A percentile compares a stretch with the other conserved stretches of the same genome.
Evolutionary conservation across 371 early-diverging fungal genomes (phyloP).

Genomic region (Nematocida parisii): DNA sequence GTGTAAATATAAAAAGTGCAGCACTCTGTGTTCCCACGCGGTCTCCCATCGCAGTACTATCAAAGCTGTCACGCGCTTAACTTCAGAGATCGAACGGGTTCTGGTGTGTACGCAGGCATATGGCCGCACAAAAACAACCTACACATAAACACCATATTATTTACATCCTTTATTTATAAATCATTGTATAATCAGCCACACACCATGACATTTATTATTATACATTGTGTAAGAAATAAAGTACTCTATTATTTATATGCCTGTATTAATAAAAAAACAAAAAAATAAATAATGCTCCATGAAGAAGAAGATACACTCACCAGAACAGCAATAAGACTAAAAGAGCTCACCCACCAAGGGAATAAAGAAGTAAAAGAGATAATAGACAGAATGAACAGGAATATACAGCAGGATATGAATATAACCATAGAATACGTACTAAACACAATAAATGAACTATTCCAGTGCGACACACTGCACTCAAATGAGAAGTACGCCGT

Average conservation of each 20-base stretch:
- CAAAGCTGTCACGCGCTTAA: conserved; percentile 29
- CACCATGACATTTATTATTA: no score
- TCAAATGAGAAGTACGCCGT: conserved; percentile 48
- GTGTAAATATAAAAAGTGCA: conserved; percentile 24
- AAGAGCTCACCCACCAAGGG: conserved; percentile 15
- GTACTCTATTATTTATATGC: no score
- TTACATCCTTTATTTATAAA: no score
- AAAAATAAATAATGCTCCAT: conserved; percentile 23
- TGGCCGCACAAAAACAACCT: neutral
- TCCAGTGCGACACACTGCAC: conserved; percentile 39
- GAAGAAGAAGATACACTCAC: conserved; percentile 37
- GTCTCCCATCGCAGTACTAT: conserved; percentile 29
- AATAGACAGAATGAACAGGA: conserved; percentile 25
- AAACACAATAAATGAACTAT: conserved; percentile 15
- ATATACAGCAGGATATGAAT: conserved; percentile 26
- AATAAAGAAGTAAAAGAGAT: conserved; percentile 37
- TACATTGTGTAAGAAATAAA: no score
- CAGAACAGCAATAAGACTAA: conserved; percentile 19
- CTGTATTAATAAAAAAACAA: neutral
- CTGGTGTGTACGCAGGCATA: conserved; percentile 22
- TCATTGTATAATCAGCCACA: no score
- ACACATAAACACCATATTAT: no score
- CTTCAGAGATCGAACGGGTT: conserved; percentile 22
- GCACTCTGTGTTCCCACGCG: conserved; percentile 29
- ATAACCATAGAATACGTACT: neutral